Base-by-base conservation (phyloP, 352 stramenopile genomes). In the Pythium apleroticum region DNA sequence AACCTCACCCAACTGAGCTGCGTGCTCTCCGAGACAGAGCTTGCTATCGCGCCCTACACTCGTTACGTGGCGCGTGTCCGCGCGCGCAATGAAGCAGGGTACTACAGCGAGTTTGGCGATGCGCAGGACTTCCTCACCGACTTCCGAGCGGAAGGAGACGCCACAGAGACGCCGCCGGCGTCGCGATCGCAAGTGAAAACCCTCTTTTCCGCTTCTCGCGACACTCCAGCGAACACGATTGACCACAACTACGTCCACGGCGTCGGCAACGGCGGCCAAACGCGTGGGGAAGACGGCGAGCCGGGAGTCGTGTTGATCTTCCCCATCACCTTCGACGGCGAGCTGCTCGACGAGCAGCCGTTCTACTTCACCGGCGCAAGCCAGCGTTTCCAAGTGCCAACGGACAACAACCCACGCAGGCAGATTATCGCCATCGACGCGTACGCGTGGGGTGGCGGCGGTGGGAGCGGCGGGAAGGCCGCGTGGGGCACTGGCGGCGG, bases 381-480 rank as follows among this genome's bases (percentile, higher is more conserved):
- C 25, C 71, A 87, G 60, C 58, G 33, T 15, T 81, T 78, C 24
- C 63, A 43, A 17, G 59, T 88, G 0, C 68, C 78, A 22, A n/a
- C 12, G 9, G 61, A 71, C 8, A 55, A 76, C 24, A 31, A 63
- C 37, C 55, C 58, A 19, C 57, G 43, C n/a, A 41, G 37, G n/a
- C 81, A 81, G 7, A 65, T 95, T 30, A 76, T 91, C 24, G 80
- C 78, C 5, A 27, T 90, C 4, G 83, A 90, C 30, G 64, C 87
- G n/a, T 91, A 90, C 35, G 74, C 80, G 12, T 96, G 88, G 86
- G 87, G 87, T 0, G 87, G 64, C n/a, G 87, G 87, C 11, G 86
- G 87, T 9, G 87, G 84, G 31, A 81, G 82, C 22, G 79, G 78
- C 19, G 68, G 53, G 14, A 80, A 79, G 48, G 17, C 53, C 35